Evolutionary conservation across 345 rosid species (phyloP).

Genomic region (Euphorbia peplus): DNA sequence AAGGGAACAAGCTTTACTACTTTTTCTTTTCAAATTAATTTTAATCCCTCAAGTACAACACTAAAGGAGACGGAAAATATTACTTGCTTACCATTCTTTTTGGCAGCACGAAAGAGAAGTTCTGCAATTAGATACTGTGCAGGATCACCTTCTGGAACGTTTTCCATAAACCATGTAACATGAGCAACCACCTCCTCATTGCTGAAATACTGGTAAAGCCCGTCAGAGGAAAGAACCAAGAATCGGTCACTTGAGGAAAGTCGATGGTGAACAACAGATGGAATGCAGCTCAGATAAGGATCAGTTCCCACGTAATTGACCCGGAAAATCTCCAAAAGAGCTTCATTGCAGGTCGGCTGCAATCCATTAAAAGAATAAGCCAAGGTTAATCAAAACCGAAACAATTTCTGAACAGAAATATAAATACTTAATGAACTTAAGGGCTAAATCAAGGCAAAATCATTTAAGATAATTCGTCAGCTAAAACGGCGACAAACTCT

Average conservation of each 20-base stretch:
- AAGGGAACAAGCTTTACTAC: background rate
- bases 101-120: constrained; percentile 92
- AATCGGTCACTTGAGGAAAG: constrained; percentile 81
- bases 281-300: constrained; percentile 78
- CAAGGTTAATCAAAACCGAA: background rate
- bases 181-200: constrained; percentile 94
- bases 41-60: background rate
- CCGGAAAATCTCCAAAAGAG: constrained; percentile 74
- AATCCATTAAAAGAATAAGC: constrained; percentile 18
- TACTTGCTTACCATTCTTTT: constrained; percentile 70
- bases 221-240: constrained; percentile 89
- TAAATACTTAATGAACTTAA: background rate
- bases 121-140: constrained; percentile 91
- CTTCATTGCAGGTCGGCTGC: constrained; percentile 87
- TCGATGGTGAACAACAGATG: constrained; percentile 75
- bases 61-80: background rate
- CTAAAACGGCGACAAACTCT: too few species aligned
- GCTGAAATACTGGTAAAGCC: constrained; percentile 91
- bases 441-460: background rate
- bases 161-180: constrained; percentile 97
- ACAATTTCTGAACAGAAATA: background rate
- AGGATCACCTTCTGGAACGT: constrained; percentile 96
- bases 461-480: too few species aligned
- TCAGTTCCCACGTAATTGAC: constrained; percentile 65
- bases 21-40: background rate